Percentiles rank a stretch among this genome's conserved stretches.
Conservation (phyloP, 306 rosid species). For the Corylus avellana region DNA sequence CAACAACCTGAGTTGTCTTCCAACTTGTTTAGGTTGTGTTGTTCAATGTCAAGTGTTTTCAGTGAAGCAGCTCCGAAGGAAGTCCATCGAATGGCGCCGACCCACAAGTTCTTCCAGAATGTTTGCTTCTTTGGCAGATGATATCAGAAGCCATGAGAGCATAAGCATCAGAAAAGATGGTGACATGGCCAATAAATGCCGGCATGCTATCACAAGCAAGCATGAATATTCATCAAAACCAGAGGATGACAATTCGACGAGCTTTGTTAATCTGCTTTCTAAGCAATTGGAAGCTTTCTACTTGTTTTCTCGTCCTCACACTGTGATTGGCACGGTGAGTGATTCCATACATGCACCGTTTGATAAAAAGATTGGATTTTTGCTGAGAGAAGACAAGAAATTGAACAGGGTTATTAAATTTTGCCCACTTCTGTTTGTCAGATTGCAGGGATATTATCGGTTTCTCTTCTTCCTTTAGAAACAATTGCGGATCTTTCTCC, state of each 20-base stretch:
- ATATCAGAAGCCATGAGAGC: background rate
- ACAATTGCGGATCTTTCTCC: conserved; percentile 11
- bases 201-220: background rate
- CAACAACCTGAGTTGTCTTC: background rate
- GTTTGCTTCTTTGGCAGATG: background rate
- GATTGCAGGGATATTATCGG: conserved; percentile 26
- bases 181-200: background rate
- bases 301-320: conserved; percentile 32
- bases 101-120: background rate
- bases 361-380: background rate
- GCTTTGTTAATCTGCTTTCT: background rate
- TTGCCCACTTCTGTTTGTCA: background rate
- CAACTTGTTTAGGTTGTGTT: conserved; percentile 9
- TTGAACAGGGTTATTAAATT: background rate
- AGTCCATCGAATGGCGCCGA: background rate
- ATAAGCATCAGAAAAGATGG: background rate
- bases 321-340: conserved; percentile 31
- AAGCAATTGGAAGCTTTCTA: conserved; percentile 23
- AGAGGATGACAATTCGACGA: background rate
- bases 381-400: background rate
- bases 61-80: background rate
- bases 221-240: background rate
- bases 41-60: conserved; percentile 8
- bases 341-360: background rate
- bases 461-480: conserved; percentile 30